These are phyloP conservation scores for Pestalotiopsis fici DNA, from an alignment of 2,329 filamentous ascomycete species.

Conservation along the genomic window DNA sequence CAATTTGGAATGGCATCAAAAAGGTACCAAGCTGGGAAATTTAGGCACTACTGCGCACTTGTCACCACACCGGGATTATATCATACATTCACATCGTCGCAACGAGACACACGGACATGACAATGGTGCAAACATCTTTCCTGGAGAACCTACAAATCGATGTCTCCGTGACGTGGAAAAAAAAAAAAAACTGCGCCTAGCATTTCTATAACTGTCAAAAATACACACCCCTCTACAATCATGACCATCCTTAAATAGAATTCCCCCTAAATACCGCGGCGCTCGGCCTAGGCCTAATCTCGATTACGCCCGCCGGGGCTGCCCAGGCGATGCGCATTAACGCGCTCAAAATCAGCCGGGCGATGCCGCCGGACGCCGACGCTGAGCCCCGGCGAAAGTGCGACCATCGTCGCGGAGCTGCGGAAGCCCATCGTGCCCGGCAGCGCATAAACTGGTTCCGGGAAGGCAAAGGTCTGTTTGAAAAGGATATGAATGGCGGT, in stretches of 20 bases:
- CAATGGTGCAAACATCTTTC: not conserved
- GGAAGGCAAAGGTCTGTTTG: not conserved
- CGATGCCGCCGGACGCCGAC: not conserved
- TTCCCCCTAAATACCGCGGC: not conserved
- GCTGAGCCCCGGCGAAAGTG: not conserved
- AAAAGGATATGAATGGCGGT: not conserved
- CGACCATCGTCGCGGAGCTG: not conserved
- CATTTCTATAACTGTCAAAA: not conserved
- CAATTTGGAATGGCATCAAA: not conserved
- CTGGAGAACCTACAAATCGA: not conserved
- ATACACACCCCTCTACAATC: not conserved
- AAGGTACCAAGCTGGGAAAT: not conserved
- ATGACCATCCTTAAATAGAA: not conserved
- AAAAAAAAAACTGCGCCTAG: not conserved
- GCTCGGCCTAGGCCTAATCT: not conserved
- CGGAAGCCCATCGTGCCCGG: not conserved
- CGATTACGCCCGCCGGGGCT: not conserved
- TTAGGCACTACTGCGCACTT: not conserved
- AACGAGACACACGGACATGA: not conserved
- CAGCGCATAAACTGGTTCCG: not conserved
- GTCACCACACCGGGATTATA: not conserved
- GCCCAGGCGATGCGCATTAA: not conserved
- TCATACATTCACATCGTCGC: not conserved
- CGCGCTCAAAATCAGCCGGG: not conserved
- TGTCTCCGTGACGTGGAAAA: not conserved